Conservation (phyloP, 2,329 filamentous ascomycete species). For the Cladosporium sphaerospermum region DNA sequence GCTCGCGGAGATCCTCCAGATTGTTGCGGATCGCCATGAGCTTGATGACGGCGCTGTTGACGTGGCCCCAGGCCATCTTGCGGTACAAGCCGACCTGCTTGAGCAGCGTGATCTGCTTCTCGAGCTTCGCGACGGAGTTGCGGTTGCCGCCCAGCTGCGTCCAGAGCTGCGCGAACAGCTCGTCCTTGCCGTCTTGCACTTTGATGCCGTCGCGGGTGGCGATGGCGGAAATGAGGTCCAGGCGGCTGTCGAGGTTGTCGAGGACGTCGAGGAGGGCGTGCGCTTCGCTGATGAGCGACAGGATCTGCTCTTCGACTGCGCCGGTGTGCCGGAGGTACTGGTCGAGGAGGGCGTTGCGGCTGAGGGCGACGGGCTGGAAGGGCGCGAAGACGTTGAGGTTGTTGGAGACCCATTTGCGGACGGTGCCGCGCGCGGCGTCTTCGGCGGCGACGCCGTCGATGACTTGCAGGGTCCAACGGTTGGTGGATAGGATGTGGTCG, state of each 20-base stretch:
- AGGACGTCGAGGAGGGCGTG: conserved; percentile 61
- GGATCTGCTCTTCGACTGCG: conserved; percentile 64
- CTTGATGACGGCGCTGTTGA: conserved; percentile 64
- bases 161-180: conserved; percentile 66
- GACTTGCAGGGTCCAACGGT: conserved; percentile 66
- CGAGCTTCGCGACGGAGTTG: conserved; percentile 53
- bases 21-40: conserved; percentile 66
- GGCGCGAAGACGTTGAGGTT: conserved; percentile 48
- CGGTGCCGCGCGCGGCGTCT: conserved; percentile 34
- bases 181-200: conserved; percentile 54
- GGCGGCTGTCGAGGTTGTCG: conserved; percentile 60
- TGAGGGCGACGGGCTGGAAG: conserved; percentile 55
- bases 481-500: conserved; percentile 68
- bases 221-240: conserved; percentile 64
- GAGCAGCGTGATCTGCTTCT: conserved; percentile 59
- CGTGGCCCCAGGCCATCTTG: conserved; percentile 58
- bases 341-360: conserved; percentile 59
- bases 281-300: conserved; percentile 61
- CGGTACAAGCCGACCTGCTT: conserved; percentile 61
- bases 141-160: conserved; percentile 67
- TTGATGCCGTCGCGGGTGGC: conserved; percentile 57
- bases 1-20: conserved; percentile 64
- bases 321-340: conserved; percentile 69
- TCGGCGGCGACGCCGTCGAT: conserved; percentile 54
- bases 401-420: conserved; percentile 37